Evolutionary conservation across 2,329 filamentous ascomycete genomes (phyloP).

Genomic region (Venturia carpophila): DNA sequence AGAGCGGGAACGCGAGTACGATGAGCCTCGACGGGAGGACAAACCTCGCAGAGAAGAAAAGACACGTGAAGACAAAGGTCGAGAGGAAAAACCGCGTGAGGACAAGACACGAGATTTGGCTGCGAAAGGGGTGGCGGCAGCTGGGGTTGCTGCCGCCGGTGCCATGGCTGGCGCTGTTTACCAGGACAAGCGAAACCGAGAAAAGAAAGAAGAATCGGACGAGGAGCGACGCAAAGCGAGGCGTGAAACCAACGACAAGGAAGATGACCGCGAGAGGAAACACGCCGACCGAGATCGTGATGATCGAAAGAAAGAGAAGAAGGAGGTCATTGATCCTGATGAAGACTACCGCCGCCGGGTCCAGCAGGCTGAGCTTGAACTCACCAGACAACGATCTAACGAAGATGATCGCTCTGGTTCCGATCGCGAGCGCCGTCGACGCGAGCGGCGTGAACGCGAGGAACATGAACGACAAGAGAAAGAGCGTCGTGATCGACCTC

Average conservation of each 20-base stretch:
- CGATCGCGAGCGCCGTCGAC: slow-evolving; percentile 30
- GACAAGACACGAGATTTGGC: slow-evolving; percentile 11
- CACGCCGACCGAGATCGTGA: slow-evolving; percentile 21
- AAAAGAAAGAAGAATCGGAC: slow-evolving; percentile 29
- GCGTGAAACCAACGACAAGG: slow-evolving; percentile 28
- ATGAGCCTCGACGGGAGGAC: slow-evolving; percentile 25
- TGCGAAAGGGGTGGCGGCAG: slow-evolving; percentile 8
- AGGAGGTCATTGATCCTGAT: slow-evolving; percentile 37
- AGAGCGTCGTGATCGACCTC: slow-evolving; percentile 4
- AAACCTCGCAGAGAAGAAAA: slow-evolving; percentile 24
- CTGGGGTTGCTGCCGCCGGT: slow-evolving; percentile 7
- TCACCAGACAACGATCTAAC: slow-evolving; percentile 27
- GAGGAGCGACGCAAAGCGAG: slow-evolving; percentile 26
- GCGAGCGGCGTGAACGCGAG: slow-evolving; percentile 27
- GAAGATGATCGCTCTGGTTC: slow-evolving; percentile 16
- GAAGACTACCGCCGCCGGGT: slow-evolving; percentile 45
- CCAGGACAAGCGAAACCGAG: slow-evolving; percentile 22
- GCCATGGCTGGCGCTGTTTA: slow-evolving; percentile 10
- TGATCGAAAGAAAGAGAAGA: slow-evolving; percentile 27
- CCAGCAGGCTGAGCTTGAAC: slow-evolving; percentile 31
- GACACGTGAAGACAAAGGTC: slow-evolving; percentile 14
- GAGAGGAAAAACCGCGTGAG: slow-evolving; percentile 17
- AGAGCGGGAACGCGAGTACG: slow-evolving; percentile 24
- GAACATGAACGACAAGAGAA: slow-evolving; percentile 26
- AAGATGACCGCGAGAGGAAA: slow-evolving; percentile 14